Conservation (phyloP, 1,284 basidiomycete species). For the Rhodotorula sp. region DNA sequence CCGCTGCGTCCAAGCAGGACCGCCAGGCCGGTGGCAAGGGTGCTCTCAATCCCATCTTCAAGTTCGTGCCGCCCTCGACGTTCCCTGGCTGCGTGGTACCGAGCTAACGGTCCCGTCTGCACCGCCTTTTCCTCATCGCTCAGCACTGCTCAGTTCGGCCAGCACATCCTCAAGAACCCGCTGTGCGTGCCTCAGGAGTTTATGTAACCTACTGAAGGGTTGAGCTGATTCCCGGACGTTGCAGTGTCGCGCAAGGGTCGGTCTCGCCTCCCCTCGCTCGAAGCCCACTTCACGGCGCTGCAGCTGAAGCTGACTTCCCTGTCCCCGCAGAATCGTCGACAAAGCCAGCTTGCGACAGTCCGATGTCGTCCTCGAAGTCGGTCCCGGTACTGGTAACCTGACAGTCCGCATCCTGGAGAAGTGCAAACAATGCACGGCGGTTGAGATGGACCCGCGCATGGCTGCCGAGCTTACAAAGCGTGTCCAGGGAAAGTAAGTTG, state of each 20-base stretch:
- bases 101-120: constrained; percentile 3
- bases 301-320: background rate
- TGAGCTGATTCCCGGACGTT: background rate
- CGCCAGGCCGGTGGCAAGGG: constrained; percentile 31
- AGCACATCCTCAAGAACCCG: constrained; percentile 96
- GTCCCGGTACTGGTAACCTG: constrained; percentile 96
- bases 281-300: too few species aligned
- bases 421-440: constrained; percentile 85
- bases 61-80: constrained; percentile 20
- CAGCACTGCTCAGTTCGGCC: constrained; percentile 70
- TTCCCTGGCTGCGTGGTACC: too few species aligned
- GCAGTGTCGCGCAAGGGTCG: constrained; percentile 38
- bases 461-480: constrained; percentile 95
- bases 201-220: background rate
- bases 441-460: constrained; percentile 99
- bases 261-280: background rate
- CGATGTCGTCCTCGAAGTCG: constrained; percentile 95
- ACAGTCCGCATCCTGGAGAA: constrained; percentile 92
- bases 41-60: constrained; percentile 45
- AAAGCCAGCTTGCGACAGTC: constrained; percentile 91
- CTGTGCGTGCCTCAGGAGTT: constrained; percentile 72
- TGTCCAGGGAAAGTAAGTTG: constrained; percentile 91
- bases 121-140: background rate
- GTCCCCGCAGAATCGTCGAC: constrained; percentile 47
- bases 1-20: constrained; percentile 12